These are phyloP conservation scores for Aspergillus jensenii DNA, from an alignment of 2,329 filamentous ascomycete genomes.

Conservation along the genomic window DNA sequence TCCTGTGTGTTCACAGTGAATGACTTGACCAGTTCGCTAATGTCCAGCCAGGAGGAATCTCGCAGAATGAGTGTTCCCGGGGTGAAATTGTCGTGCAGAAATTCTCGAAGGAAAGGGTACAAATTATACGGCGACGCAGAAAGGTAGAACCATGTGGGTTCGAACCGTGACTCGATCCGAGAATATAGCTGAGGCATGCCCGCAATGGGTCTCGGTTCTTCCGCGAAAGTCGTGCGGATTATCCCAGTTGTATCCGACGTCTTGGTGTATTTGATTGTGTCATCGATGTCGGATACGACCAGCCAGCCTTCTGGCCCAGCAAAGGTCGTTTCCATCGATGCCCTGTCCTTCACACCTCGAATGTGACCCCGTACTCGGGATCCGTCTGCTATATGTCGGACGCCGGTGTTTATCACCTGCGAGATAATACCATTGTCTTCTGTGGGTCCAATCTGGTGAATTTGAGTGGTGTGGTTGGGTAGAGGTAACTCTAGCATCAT, in stretches of 20 bases:
- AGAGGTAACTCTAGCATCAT: slow-evolving; percentile 66
- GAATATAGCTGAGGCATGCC: slow-evolving; percentile 86
- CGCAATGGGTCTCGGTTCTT: slow-evolving; percentile 66
- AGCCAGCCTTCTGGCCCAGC: slow-evolving; percentile 78
- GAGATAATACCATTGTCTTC: slow-evolving; percentile 70
- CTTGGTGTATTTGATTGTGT: slow-evolving; percentile 90
- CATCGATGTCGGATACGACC: slow-evolving; percentile 86
- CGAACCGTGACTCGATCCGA: slow-evolving; percentile 57
- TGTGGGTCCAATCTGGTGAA: slow-evolving; percentile 65
- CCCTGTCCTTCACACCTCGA: slow-evolving; percentile 32
- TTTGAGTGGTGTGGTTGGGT: slow-evolving; percentile 36
- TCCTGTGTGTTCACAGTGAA: slow-evolving; percentile 78
- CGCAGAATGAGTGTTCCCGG: slow-evolving; percentile 79
- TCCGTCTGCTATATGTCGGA: slow-evolving; percentile 46
- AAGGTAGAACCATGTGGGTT: slow-evolving; percentile 85
- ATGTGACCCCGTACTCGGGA: slow-evolving; percentile 44
- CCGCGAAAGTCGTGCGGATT: slow-evolving; percentile 78
- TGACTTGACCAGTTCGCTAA: slow-evolving; percentile 74
- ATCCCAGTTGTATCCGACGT: slow-evolving; percentile 80
- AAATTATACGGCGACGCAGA: slow-evolving; percentile 93
- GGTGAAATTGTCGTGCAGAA: slow-evolving; percentile 70
- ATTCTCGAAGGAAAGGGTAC: slow-evolving; percentile 79
- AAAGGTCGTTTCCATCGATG: slow-evolving; percentile 70
- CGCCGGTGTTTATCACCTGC: slow-evolving; percentile 58
- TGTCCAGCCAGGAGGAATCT: slow-evolving; percentile 81